Evolutionary conservation across 768 basidiomycete genomes (phyloP), one percentile per base, ranked within the genome.

Genomic region (Hericium alpestre): DNA sequence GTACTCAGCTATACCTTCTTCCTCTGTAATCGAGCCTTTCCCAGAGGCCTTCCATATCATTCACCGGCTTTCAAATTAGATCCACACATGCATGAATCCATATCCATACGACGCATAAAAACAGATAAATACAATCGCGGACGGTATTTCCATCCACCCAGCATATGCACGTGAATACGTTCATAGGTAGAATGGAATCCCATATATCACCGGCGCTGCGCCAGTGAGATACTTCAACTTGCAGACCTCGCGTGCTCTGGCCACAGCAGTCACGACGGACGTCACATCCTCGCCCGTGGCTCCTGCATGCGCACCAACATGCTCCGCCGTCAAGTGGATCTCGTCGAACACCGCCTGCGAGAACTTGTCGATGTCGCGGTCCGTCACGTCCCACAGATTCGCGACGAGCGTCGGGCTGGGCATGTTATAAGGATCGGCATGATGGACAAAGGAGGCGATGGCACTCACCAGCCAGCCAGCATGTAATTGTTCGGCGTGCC

Each of bases 331-430:
- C 46, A 97, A 72, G 1, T 73, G 73, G 25, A 95, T 69, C 61
- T 82, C 79, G 61, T 85, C 83, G 63, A 96, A 86, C 15, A 96
- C 93, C 0, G 84, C 74, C 59, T 86, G 82, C 2, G 93, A 87
- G 61, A 96, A 83, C 63, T 89, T 89, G 75, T 99, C 95, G 64
- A 98, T 95, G 66, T 99, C 96, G 49, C 86, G 81, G 73, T 99
- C 96, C 0, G 95, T 98, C 8, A 98, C 96, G 65, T 98, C 96
- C 96, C 96, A 99, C 4, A 98, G 74, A 65, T 95, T 97, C 0
- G 91, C 96, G 12, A 97, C 83, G 37, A 98, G 76, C 1, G 93
- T 87, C 16, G 96, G 95, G 60, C 95, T 53, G 59, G 40, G 52
- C 27, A 40, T 23, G 55, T 15, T 49, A 52, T 59, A 18, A 50